Percentiles rank a stretch among this genome's conserved stretches.
Conservation (phyloP, 352 stramenopile genomes). For the Phytophthora idaei region DNA sequence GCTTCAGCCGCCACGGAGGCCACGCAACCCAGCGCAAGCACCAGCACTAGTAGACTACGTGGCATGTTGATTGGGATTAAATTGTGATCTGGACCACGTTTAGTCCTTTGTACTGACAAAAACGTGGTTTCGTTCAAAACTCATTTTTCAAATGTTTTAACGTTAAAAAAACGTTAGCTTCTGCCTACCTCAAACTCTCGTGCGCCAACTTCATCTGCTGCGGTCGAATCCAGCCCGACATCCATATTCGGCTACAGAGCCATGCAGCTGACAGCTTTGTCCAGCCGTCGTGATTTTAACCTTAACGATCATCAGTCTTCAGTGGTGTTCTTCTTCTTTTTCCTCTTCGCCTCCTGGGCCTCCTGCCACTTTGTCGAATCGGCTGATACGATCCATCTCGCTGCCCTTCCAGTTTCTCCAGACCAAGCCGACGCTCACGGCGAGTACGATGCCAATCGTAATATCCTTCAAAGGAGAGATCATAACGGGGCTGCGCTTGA, state of each 20-base stretch:
- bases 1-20: constrained; percentile 16
- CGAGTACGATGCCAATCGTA: constrained; percentile 58
- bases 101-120: neutral
- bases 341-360: constrained; percentile 39
- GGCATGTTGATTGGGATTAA: constrained; percentile 27
- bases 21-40: constrained; percentile 23
- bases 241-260: neutral
- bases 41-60: constrained; percentile 30
- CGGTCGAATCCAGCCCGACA: neutral
- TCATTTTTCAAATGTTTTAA: no score
- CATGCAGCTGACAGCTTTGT: neutral
- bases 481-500: constrained; percentile 31
- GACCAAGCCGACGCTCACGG: constrained; percentile 38
- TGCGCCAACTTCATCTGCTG: neutral
- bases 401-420: constrained; percentile 65
- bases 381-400: constrained; percentile 70
- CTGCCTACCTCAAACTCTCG: no score
- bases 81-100: constrained; percentile 15
- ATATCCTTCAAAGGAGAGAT: constrained; percentile 79
- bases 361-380: constrained; percentile 81
- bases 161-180: no score
- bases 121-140: no score
- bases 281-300: neutral
- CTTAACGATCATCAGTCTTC: neutral
- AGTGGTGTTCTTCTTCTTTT: neutral